Evolutionary conservation across 495 filamentous ascomycete genomes (phyloP), one percentile per base, ranked within the genome.

Genomic region (Lepidopterella palustris): DNA sequence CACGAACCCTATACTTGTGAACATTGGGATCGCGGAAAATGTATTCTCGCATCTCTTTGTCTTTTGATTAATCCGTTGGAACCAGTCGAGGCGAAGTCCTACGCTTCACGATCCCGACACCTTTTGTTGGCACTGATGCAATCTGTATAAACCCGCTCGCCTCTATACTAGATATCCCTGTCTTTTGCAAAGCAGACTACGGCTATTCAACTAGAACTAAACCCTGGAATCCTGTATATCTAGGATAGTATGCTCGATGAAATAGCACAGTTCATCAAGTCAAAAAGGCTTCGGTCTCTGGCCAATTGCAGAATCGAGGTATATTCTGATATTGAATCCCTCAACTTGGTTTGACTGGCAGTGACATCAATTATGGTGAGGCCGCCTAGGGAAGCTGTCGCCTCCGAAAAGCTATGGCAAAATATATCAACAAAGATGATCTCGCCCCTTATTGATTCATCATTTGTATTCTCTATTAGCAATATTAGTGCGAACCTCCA

Each of bases 281-380:
- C 50, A 8, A 53, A 53, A 53, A n/a, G n/a, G n/a, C n/a, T n/a
- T n/a, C n/a, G n/a, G n/a, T n/a, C n/a, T n/a, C n/a, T n/a, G n/a
- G n/a, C n/a, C n/a, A n/a, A n/a, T n/a, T n/a, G n/a, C n/a, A n/a
- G n/a, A n/a, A n/a, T n/a, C n/a, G n/a, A n/a, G n/a, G n/a, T n/a
- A n/a, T n/a, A n/a, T n/a, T n/a, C n/a, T n/a, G n/a, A n/a, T n/a
- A n/a, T n/a, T n/a, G n/a, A n/a, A n/a, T n/a, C n/a, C n/a, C n/a
- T n/a, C n/a, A 56, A 31, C 25, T 60, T 21, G 29, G 32, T 15
- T 55, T 40, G 28, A 31, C 29, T 21, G 23, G 18, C 8, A 27
- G 10, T 18, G 53, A 65, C 29, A 57, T 69, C 49, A 63, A 55
- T 31, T 71, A 71, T 48, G 68, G 68, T n/a, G 58, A 67, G 32